phyloP scores from a whole-genome alignment of 768 basidiomycete species.

The Amanita rimosa region DNA sequence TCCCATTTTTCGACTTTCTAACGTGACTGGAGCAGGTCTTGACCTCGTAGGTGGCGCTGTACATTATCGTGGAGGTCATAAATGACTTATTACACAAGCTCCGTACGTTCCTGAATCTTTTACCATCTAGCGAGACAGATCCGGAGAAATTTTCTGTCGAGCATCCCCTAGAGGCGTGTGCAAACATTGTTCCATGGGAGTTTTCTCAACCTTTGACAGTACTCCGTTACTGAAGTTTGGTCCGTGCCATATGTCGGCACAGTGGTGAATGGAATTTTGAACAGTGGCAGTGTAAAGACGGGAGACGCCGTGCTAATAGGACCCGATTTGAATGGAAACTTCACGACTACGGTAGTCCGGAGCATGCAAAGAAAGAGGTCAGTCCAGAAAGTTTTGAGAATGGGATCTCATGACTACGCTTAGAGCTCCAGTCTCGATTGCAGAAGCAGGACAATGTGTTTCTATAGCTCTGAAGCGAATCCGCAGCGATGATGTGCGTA shows the following conservation, averaged over 20 bases:
- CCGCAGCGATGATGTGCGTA: slow-evolving; percentile 68
- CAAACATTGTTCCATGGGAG: not conserved
- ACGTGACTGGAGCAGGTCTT: slow-evolving; percentile 90
- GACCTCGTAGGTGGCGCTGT: slow-evolving; percentile 41
- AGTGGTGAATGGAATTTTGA: slow-evolving; percentile 77
- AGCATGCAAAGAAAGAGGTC: slow-evolving; percentile 91
- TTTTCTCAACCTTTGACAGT: slow-evolving; percentile 28
- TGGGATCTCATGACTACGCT: not conserved
- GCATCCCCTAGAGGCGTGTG: slow-evolving; percentile 63
- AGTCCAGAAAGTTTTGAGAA: slow-evolving; percentile 8
- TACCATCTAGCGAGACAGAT: slow-evolving; percentile 82
- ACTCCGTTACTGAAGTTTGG: slow-evolving; percentile 80
- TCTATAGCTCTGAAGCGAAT: slow-evolving; percentile 89
- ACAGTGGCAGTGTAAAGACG: slow-evolving; percentile 60
- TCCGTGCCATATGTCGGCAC: slow-evolving; percentile 81
- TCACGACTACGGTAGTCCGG: slow-evolving; percentile 68
- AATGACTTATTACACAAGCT: slow-evolving; percentile 30
- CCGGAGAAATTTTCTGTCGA: slow-evolving; percentile 70
- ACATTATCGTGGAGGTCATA: not conserved
- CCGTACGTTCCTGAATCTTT: slow-evolving; percentile 81
- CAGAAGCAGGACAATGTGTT: slow-evolving; percentile 95
- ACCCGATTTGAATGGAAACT: slow-evolving; percentile 89
- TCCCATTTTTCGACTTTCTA: slow-evolving; percentile 87
- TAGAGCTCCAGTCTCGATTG: slow-evolving; percentile 70
- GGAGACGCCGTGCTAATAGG: slow-evolving; percentile 81